Conservation (phyloP, 164 flowering plant species). For the Chloranthus sessilifolius region DNA sequence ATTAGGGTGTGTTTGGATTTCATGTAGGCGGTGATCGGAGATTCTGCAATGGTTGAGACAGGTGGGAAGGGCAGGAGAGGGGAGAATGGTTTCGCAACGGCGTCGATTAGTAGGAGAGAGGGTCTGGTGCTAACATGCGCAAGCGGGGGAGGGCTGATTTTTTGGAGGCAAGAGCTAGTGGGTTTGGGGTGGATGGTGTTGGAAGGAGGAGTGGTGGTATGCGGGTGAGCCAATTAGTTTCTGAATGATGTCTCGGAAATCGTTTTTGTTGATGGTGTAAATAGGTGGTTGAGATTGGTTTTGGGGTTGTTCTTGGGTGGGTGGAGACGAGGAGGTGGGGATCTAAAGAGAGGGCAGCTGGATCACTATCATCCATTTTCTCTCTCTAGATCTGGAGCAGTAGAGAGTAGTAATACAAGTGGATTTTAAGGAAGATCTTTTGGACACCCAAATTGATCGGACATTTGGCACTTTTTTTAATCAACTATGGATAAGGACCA, state of each 20-base stretch:
- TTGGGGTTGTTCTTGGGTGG: constrained; percentile 25
- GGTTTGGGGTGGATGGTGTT: constrained; percentile 53
- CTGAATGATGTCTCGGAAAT: constrained; percentile 90
- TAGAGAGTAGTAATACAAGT: too few relatives aligned
- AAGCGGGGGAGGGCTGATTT: constrained; percentile 92
- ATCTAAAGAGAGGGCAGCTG: too few relatives aligned
- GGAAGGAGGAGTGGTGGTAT: constrained; percentile 44
- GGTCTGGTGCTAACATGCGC: constrained; percentile 53
- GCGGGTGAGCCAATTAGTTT: constrained; percentile 90
- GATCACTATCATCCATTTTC: too few relatives aligned
- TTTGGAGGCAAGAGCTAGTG: constrained; percentile 73
- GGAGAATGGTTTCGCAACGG: constrained; percentile 23
- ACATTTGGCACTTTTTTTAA: too few relatives aligned
- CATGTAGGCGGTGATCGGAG: constrained; percentile 94
- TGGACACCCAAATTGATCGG: too few relatives aligned
- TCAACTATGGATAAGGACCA: too few relatives aligned
- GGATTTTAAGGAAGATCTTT: too few relatives aligned
- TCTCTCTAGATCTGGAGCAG: too few relatives aligned
- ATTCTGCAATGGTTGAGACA: constrained; percentile 77
- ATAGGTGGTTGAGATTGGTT: constrained; percentile 81
- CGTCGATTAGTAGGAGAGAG: constrained; percentile 1
- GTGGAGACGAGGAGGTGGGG: too few relatives aligned
- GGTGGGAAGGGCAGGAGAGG: constrained; percentile 90
- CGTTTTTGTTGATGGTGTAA: constrained; percentile 83
- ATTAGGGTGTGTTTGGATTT: too few relatives aligned